Base-by-base conservation (phyloP, 345 rosid genomes). In the Hibiscus tridactylites region DNA sequence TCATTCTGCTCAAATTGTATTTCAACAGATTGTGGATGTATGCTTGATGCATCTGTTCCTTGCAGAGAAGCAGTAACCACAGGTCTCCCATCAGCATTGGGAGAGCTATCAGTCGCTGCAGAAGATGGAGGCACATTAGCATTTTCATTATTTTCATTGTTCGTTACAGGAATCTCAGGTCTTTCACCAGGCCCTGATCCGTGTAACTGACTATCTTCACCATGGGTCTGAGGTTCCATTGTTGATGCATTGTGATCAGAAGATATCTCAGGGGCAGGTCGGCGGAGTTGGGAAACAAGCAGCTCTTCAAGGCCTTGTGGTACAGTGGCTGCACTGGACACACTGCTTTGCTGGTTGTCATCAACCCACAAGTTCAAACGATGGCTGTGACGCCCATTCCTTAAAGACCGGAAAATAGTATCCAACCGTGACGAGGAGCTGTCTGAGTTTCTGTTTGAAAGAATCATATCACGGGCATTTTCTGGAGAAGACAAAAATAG, bases 1-100 rank as follows among this genome's bases (percentile, higher is more conserved):
- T 91, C 98, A 83, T 84, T 93, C 69, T 88, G 97, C 75, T 93
- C 98, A 84, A 84, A 86, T 77, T 93, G 98, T 95, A 91, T 88
- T 74, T 88, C 97, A 33, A 83, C 86, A 79, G 96, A 82, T 62
- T 83, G 96, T n/a, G 86, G 74, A 9, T 69, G 90, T 54, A 79
- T 28, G 68, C 74, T 83, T 69, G 85, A 79, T 16, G 69, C 73
- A 66, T 75, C 80, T 2, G 75, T 68, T 74, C 75, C 80, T 72
- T 79, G 86, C 15, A 78, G 63, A 73, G 89, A 62, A 74, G 83
- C 88, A 33, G 74, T 75, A 19, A 77, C 88, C 11, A 81, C 74
- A 71, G 81, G 86, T 75, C 78, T 78, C 76, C 74, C 77, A 60
- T 80, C 33, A 31, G 3, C 89, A 75, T 56, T 82, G 10, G 70